A percentile compares a stretch with the other conserved stretches of the same genome.
Evolutionary conservation across 805 yeast species (phyloP).

Genomic region (Pichia californica): DNA sequence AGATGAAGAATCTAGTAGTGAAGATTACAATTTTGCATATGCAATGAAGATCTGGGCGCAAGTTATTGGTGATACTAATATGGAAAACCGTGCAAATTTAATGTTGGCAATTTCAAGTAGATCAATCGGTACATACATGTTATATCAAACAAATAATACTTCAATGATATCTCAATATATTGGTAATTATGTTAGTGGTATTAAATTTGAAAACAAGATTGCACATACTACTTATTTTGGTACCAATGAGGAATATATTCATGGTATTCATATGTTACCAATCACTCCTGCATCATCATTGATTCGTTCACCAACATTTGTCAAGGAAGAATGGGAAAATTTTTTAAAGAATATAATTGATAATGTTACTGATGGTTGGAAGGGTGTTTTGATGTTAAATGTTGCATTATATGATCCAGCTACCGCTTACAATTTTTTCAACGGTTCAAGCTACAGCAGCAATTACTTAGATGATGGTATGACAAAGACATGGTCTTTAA

Average conservation of each 20-base stretch:
- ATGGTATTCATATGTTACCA: constrained; percentile 75
- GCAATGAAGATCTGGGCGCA: constrained; percentile 63
- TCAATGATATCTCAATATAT: constrained; percentile 52
- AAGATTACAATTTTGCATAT: constrained; percentile 66
- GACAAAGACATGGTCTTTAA: constrained; percentile 79
- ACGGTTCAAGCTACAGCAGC: constrained; percentile 45
- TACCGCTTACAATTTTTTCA: constrained; percentile 55
- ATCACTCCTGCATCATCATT: constrained; percentile 61
- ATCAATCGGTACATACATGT: constrained; percentile 51
- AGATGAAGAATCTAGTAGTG: constrained; percentile 69
- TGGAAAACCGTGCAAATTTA: constrained; percentile 50
- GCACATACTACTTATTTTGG: constrained; percentile 76
- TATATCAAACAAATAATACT: constrained; percentile 45
- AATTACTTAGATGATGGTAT: constrained; percentile 73
- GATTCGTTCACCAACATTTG: constrained; percentile 48
- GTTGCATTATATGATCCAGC: constrained; percentile 68
- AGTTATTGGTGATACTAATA: constrained; percentile 43
- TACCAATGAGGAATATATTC: constrained; percentile 63
- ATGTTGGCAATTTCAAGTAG: constrained; percentile 54
- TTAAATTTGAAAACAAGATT: constrained; percentile 63
- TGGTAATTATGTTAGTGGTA: constrained; percentile 65
- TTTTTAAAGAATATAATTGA: constrained; percentile 40
- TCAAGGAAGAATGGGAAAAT: constrained; percentile 54
- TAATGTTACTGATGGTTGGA: constrained; percentile 60
- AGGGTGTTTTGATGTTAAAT: constrained; percentile 65